phyloP scores from a whole-genome alignment of 805 yeast genomes.

The Candida morakotiae region DNA sequence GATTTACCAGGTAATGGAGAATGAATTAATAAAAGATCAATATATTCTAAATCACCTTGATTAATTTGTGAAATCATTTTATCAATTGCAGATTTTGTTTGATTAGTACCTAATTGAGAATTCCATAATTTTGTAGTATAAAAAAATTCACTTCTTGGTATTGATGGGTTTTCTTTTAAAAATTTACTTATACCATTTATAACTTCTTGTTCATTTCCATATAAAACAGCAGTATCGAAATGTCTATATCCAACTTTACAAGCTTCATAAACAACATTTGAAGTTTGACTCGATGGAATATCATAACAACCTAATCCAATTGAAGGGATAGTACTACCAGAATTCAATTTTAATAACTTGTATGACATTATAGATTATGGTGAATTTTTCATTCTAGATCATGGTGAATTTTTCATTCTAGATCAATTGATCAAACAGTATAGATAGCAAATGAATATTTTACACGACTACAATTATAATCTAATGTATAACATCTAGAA shows the following conservation, averaged over 20 bases:
- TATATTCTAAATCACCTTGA: constrained; percentile 51
- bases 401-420: no score
- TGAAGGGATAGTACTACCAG: constrained; percentile 37
- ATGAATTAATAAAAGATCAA: constrained; percentile 68
- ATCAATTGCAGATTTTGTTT: constrained; percentile 56
- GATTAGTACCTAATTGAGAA: constrained; percentile 53
- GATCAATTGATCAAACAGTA: no score
- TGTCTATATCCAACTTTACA: constrained; percentile 64
- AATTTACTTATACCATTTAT: constrained; percentile 56
- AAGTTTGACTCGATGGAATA: constrained; percentile 28
- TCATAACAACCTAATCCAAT: constrained; percentile 51
- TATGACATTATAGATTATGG: constrained; percentile 9
- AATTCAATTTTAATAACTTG: constrained; percentile 18
- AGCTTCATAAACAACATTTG: constrained; percentile 50
- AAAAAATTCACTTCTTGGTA: constrained; percentile 24
- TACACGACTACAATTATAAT: no score
- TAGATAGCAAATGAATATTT: no score
- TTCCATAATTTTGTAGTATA: constrained; percentile 76
- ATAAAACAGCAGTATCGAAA: constrained; percentile 71
- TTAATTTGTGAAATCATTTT: constrained; percentile 41
- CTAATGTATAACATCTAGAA: no score
- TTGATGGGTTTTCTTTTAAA: constrained; percentile 30
- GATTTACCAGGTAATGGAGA: constrained; percentile 44
- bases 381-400: no score
- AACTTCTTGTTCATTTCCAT: constrained; percentile 63